A percentile compares a stretch with the other conserved stretches of the same genome.
These are phyloP conservation scores for Phytopythium helicoides DNA, from an alignment of 352 stramenopile species.

Conservation along the genomic window DNA sequence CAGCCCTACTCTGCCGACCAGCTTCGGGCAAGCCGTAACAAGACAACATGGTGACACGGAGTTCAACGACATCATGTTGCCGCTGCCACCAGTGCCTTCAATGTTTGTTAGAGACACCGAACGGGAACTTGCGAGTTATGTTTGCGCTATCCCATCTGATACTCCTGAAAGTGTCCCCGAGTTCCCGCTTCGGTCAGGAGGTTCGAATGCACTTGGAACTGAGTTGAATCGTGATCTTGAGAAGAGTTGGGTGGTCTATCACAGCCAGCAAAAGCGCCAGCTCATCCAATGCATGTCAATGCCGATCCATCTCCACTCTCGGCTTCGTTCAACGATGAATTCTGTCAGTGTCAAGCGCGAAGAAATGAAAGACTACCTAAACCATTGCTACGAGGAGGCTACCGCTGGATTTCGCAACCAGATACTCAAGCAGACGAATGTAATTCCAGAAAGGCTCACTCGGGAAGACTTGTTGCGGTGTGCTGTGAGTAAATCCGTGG, in stretches of 20 bases:
- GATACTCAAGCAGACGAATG: conserved; percentile 14
- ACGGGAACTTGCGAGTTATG: not conserved
- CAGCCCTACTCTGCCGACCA: not conserved
- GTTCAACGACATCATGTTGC: not conserved
- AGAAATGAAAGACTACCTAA: conserved; percentile 18
- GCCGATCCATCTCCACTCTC: not conserved
- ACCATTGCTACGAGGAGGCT: conserved; percentile 7
- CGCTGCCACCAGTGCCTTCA: not conserved
- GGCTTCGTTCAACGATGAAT: not conserved
- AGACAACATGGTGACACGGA: not conserved
- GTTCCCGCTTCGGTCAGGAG: not conserved
- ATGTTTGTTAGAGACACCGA: not conserved
- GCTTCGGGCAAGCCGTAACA: not conserved
- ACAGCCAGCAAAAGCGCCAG: conserved; percentile 11
- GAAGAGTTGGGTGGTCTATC: conserved; percentile 39
- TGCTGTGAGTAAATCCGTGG: conserved; percentile 25
- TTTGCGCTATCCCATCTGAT: not conserved
- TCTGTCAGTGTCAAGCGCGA: conserved; percentile 14
- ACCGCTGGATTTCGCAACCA: not conserved
- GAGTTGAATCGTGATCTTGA: conserved; percentile 38
- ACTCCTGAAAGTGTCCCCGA: not conserved
- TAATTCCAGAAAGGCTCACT: conserved; percentile 17
- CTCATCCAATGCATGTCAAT: conserved; percentile 1
- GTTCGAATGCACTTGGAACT: conserved; percentile 22
- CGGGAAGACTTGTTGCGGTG: conserved; percentile 36